Base-by-base conservation (phyloP, 2,329 filamentous ascomycete genomes). In the Ophidiomyces ophidiicola region DNA sequence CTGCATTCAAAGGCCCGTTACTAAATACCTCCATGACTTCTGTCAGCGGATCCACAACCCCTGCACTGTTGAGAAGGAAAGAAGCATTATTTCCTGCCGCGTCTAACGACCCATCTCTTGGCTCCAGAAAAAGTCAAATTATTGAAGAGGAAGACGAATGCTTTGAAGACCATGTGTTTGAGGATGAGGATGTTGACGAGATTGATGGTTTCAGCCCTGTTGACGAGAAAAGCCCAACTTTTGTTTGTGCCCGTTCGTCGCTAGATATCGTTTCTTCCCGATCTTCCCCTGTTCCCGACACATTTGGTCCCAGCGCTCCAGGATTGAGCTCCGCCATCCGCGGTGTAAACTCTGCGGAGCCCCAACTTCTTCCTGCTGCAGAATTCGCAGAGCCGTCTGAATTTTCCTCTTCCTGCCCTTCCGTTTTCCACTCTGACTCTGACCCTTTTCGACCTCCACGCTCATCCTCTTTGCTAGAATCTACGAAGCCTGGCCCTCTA, bases 91-190 rank as follows among this genome's bases (percentile, higher is more conserved):
- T 32, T 4, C 51, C 54, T 23, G 48, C 49, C 17, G 47, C 47
- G 14, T 46, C 49, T 21, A 48, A 41, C 11, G 23, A 41, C 24
- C 24, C 45, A 31, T 47, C 47, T 29, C 51, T 59, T 10, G 48
- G 47, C 4, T 48, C 58, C 31, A 50, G 57, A 33, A 62, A 61
- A 44, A 63, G 60, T 40, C 57, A 63, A 40, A 63, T 61, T 23
- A 66, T 67, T 18, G 61, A 63, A 43, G 63, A 65, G 46, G 61
- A 64, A 43, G 62, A 64, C 41, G 61, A 65, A 25, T 46, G 54
- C 19, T 34, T 43, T 32, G 32, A 41, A 7, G 29, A 26, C n/a
- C 24, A 41, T 18, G 6, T 21, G 5, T 43, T 34, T 17, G 58
- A 54, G 17, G 54, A 52, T 8, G 51, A 60, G 45, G 54, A 62